Base-by-base conservation (phyloP, 768 basidiomycete genomes). In the Boletus edulis region DNA sequence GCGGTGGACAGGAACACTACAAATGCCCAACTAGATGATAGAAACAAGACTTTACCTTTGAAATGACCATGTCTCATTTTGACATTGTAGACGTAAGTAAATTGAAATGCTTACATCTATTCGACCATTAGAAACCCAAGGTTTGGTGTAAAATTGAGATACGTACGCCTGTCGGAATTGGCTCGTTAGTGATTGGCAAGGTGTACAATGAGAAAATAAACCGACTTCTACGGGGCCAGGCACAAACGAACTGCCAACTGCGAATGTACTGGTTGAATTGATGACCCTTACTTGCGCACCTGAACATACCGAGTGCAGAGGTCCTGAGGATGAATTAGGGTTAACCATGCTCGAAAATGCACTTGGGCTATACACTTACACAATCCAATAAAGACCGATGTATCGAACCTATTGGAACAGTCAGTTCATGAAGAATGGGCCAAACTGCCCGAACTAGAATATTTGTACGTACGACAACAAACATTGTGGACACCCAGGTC, bases 1-100 rank as follows among this genome's bases (percentile, higher is more conserved):
- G 34, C 39, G 6, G 49, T 29, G 27, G 27, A 40, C 27, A 51
- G 5, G 5, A 58, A 60, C 1, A 60, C 6, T 3, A 17, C 8
- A 7, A 29, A 39, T 11, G 15, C 8, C 58, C 56, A 57, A 4
- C 4, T n/a, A 53, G 14, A 46, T 14, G n/a, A n/a, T n/a, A n/a
- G n/a, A n/a, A n/a, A 17, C 0, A 40, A 0, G 32, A 1, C 34
- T 11, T 45, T 34, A 14, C 45, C 54, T 60, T 57, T 3, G 3
- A 5, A 5, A 46, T 27, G 31, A 13, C 3, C 34, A 35, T 1
- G 34, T 35, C 34, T 35, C 11, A 35, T 4, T 35, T 3, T 35
- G 14, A 14, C 2, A 12, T 35, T 4, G 34, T 35, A 35, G 5
- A 12, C 13, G 12, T 13, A 11, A 1, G 14, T 12, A 35, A 35